Percentiles rank a stretch among this genome's conserved stretches.
Conservation (phyloP, 305 asterid species). For the Fraxinus paxiana region DNA sequence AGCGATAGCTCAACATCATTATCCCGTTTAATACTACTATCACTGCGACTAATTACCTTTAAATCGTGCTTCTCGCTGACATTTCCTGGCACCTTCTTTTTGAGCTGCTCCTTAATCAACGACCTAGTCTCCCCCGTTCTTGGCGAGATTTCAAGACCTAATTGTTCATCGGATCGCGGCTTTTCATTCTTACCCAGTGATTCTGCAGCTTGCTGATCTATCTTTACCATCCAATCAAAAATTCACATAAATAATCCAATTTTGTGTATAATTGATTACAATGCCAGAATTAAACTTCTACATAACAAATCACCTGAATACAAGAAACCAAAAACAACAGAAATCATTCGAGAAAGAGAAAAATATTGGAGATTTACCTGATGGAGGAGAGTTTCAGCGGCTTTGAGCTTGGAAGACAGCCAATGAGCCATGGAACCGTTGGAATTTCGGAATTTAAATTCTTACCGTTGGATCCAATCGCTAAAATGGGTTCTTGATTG, state of each 20-base stretch:
- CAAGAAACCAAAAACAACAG: neutral
- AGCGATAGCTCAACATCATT: constrained; percentile 34
- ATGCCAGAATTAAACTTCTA: constrained; percentile 7
- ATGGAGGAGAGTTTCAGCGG: constrained; percentile 88
- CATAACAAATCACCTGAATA: neutral
- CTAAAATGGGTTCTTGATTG: neutral
- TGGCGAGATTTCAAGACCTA: constrained; percentile 37
- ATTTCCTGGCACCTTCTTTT: constrained; percentile 51
- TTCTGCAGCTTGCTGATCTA: constrained; percentile 96
- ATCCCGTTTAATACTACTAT: constrained; percentile 36
- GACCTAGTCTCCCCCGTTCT: constrained; percentile 51
- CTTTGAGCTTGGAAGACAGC: constrained; percentile 98
- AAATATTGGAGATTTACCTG: constrained; percentile 44
- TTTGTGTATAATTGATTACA: neutral
- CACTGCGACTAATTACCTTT: constrained; percentile 34
- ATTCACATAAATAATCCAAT: neutral
- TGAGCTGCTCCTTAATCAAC: constrained; percentile 69
- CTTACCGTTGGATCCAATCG: constrained; percentile 21
- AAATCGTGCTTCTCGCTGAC: constrained; percentile 33
- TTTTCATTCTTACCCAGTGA: constrained; percentile 74
- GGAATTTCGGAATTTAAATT: constrained; percentile 18
- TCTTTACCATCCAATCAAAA: constrained; percentile 42
- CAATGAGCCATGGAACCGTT: constrained; percentile 71
- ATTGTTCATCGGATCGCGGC: constrained; percentile 45
- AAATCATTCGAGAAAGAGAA: neutral